phyloP scores from a whole-genome alignment of 352 stramenopile species.

The Globisporangium ultimum region DNA sequence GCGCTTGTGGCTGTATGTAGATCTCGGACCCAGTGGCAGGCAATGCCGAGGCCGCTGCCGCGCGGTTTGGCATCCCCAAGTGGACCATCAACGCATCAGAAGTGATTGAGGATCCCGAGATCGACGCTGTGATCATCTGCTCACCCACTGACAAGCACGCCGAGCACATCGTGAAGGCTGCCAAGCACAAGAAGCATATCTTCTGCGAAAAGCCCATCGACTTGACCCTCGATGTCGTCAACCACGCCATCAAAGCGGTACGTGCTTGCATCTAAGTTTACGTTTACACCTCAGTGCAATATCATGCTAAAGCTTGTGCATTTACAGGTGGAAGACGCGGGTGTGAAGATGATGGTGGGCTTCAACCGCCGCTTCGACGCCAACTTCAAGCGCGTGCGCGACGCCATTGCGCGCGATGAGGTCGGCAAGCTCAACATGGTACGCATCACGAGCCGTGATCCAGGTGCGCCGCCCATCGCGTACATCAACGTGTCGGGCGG shows the following conservation, averaged over 20 bases:
- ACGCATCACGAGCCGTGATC: constrained; percentile 68
- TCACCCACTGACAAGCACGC: constrained; percentile 93
- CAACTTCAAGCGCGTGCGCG: constrained; percentile 90
- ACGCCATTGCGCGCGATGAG: constrained; percentile 82
- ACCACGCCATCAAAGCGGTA: constrained; percentile 2
- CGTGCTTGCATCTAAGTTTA: constrained; percentile 85
- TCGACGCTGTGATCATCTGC: constrained; percentile 96
- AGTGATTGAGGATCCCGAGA: constrained; percentile 90
- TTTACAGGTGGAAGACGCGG: constrained; percentile 35
- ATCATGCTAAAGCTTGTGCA: constrained; percentile 28
- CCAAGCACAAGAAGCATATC: constrained; percentile 87
- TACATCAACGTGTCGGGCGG: constrained; percentile 78
- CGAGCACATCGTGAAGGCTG: constrained; percentile 93
- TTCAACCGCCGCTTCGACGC: constrained; percentile 94
- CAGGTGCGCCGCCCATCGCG: constrained; percentile 29
- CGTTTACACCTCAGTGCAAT: no score
- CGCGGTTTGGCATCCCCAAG: constrained; percentile 46
- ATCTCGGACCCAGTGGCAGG: constrained; percentile 24
- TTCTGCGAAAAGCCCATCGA: constrained; percentile 8
- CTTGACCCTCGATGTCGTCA: constrained; percentile 2
- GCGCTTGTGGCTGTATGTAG: constrained; percentile 9
- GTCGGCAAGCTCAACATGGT: constrained; percentile 88
- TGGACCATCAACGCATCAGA: constrained; percentile 83
- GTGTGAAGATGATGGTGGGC: constrained; percentile 95
- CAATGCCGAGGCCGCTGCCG: constrained; percentile 31